These are phyloP conservation scores for Pelargonium citronellum DNA, from an alignment of 441 rosid genomes.

Conservation along the genomic window DNA sequence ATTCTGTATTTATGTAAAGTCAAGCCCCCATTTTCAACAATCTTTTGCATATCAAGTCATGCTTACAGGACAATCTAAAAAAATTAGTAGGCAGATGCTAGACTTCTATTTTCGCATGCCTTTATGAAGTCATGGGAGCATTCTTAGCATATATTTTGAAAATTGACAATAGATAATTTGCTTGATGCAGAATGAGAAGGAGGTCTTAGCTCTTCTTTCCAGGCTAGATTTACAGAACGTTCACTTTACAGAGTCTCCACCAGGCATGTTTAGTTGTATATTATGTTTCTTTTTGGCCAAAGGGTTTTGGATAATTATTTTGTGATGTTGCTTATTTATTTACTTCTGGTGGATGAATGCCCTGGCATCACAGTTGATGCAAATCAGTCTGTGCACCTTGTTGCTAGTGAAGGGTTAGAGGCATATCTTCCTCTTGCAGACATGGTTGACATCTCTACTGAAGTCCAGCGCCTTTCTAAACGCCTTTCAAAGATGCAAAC, in stretches of 20 bases:
- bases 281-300: background rate
- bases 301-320: background rate
- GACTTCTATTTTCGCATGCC: background rate
- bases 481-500: conserved; percentile 82
- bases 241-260: conserved; percentile 57
- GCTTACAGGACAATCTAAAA: no score
- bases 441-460: conserved; percentile 86
- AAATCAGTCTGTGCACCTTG: conserved; percentile 73
- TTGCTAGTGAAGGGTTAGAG: conserved; percentile 91
- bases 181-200: conserved; percentile 69
- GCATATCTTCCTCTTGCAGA: conserved; percentile 91
- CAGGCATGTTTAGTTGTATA: conserved; percentile 38
- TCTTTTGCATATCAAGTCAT: background rate
- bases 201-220: conserved; percentile 75
- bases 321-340: conserved; percentile 4
- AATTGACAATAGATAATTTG: conserved; percentile 5
- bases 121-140: background rate
- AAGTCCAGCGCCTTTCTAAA: conserved; percentile 79
- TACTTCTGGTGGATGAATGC: conserved; percentile 11
- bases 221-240: conserved; percentile 64
- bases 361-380: conserved; percentile 51
- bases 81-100: background rate
- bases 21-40: background rate
- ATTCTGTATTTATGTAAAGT: background rate
- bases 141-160: conserved; percentile 2